Base-by-base conservation (phyloP, 768 basidiomycete genomes). In the Xerocomus spinulosus region DNA sequence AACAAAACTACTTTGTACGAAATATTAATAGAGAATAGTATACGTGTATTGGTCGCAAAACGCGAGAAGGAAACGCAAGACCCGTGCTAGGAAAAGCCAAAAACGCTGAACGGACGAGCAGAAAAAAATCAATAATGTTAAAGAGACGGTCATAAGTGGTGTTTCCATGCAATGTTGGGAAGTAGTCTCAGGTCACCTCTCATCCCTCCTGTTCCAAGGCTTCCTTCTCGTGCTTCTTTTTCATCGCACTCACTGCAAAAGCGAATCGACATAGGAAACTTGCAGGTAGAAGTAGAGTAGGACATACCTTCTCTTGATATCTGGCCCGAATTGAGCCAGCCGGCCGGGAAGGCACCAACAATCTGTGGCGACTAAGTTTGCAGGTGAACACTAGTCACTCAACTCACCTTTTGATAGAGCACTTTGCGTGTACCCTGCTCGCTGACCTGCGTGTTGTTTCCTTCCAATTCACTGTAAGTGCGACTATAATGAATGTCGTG, bases 241-340 rank as follows among this genome's bases (percentile, higher is more conserved):
- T 90, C 79, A 90, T 86, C 7, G 83, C 80, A 60, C 86, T 88
- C 78, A 90, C 87, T 88, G 57, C 9, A 30, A 23, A 15, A 33
- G 24, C 10, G 17, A 44, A 48, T 20, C 47, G 30, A 30, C 46
- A 37, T 20, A 35, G 6, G 25, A 25, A 42, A 10, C 24, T 3
- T 15, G 18, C n/a, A n/a, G n/a, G n/a, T n/a, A n/a, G n/a, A 4
- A 23, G 3, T 38, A 30, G 3, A 13, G n/a, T 2, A 21, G 32
- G 23, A 66, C 83, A 29, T 42, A 90, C 88, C 86, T 74, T 92
- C 90, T 59, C 90, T 76, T 28, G 87, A 90, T 50, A 92, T 87
- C 64, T 89, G 86, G 3, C 88, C 86, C 3, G 87, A 88, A 24
- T 83, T 81, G 71, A 92, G 81, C 90, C 90, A 92, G 12, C 87